Conservation (phyloP, 371 early-diverging fungal species). For the Coemansia sp. region DNA sequence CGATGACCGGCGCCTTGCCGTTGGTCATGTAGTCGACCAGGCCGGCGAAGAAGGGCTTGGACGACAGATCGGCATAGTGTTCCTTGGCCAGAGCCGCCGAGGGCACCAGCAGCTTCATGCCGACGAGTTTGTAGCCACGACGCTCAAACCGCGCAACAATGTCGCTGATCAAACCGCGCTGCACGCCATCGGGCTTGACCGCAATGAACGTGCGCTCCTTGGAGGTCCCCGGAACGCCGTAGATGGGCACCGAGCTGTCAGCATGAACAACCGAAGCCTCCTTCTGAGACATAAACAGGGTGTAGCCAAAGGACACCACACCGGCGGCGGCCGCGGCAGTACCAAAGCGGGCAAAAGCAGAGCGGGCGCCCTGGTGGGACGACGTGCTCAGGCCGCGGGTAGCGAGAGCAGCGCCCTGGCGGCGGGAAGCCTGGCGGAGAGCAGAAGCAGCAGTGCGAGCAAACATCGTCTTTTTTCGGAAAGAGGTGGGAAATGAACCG, state of each 20-base stretch:
- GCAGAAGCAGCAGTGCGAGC: constrained; percentile 33
- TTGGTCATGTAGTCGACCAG: constrained; percentile 79
- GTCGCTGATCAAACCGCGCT: constrained; percentile 93
- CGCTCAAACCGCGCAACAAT: constrained; percentile 94
- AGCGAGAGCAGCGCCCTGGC: constrained; percentile 34
- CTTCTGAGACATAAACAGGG: constrained; percentile 19
- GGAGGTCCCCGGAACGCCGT: constrained; percentile 67
- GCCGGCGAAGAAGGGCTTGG: constrained; percentile 94
- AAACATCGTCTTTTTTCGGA: constrained; percentile 29
- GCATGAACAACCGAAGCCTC: constrained; percentile 50
- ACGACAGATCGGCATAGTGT: constrained; percentile 94
- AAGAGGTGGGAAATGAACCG: neutral
- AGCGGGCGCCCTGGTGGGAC: constrained; percentile 48
- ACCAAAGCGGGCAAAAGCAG: constrained; percentile 50
- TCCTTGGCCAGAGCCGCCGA: constrained; percentile 76
- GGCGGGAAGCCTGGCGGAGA: constrained; percentile 47
- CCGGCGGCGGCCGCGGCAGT: constrained; percentile 57
- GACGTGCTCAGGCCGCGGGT: constrained; percentile 56
- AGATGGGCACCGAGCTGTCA: constrained; percentile 56
- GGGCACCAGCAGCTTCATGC: constrained; percentile 80
- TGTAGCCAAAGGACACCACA: constrained; percentile 55
- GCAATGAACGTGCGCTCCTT: constrained; percentile 82
- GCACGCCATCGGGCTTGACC: constrained; percentile 78
- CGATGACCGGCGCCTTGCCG: constrained; percentile 69
- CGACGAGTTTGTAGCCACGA: constrained; percentile 77